A percentile compares a stretch with the other conserved stretches of the same genome.
These are phyloP conservation scores for Leptographium lundbergii DNA, from an alignment of 2,329 filamentous ascomycete species.

Conservation along the genomic window DNA sequence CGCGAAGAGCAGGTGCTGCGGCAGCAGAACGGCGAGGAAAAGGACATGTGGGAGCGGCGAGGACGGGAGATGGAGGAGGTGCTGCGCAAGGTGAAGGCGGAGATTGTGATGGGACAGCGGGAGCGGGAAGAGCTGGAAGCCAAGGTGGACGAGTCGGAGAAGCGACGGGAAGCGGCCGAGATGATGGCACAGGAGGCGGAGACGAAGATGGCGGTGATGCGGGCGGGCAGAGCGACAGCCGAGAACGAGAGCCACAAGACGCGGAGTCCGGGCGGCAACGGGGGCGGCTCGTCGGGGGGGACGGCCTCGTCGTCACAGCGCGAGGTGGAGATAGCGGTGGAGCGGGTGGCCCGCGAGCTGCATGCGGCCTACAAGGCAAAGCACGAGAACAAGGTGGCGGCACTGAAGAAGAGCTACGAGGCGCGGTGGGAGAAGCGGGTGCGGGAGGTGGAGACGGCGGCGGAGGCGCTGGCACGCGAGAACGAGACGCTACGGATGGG, in stretches of 20 bases:
- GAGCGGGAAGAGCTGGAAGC: conserved; percentile 69
- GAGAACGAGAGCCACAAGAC: conserved; percentile 3
- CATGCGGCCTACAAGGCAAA: conserved; percentile 93
- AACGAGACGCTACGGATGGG: conserved; percentile 60
- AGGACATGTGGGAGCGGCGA: conserved; percentile 71
- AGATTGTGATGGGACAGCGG: conserved; percentile 65
- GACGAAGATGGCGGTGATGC: conserved; percentile 63
- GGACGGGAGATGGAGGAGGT: conserved; percentile 78
- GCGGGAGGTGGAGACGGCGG: conserved; percentile 58
- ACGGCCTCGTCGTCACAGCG: conserved; percentile 16
- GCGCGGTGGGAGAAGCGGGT: conserved; percentile 81
- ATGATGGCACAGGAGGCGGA: conserved; percentile 65
- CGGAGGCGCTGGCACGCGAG: conserved; percentile 58
- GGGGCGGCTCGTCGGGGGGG: conserved; percentile 21
- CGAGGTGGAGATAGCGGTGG: conserved; percentile 74
- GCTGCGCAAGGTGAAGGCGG: conserved; percentile 65
- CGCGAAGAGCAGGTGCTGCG: conserved; percentile 61
- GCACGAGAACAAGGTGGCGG: conserved; percentile 90
- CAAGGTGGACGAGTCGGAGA: conserved; percentile 66
- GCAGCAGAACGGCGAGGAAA: conserved; percentile 63
- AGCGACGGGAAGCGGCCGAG: conserved; percentile 60
- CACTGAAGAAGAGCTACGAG: conserved; percentile 77
- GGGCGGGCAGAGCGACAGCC: conserved; percentile 40
- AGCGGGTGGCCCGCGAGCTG: conserved; percentile 86
- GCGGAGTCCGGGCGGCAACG: conserved; percentile 15